phyloP scores from a whole-genome alignment of 202 grass and related monocot genomes.

The Schoenoplectus tabernaemontani region DNA sequence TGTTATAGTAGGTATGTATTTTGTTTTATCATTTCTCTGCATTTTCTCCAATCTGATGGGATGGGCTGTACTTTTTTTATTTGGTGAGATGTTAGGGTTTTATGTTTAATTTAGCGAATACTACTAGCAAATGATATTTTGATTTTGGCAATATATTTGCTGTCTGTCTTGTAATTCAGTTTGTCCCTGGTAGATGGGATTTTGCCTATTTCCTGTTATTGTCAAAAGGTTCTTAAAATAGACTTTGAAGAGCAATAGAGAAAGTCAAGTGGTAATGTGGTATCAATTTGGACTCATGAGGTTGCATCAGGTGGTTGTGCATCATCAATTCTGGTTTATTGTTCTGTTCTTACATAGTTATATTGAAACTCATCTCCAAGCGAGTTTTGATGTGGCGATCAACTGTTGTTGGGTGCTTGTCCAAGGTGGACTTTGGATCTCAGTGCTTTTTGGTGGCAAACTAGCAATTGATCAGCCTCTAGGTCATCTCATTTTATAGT shows the following conservation, averaged over 20 bases:
- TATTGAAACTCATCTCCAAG: no score
- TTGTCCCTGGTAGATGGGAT: not conserved
- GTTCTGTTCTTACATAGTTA: no score
- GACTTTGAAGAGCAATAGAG: not conserved
- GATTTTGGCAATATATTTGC: not conserved
- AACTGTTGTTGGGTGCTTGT: not conserved
- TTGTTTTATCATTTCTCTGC: not conserved
- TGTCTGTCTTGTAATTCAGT: not conserved
- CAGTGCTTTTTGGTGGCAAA: not conserved
- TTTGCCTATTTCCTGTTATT: not conserved
- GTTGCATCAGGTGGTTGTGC: not conserved
- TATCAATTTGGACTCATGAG: not conserved
- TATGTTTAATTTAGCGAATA: slow-evolving; percentile 7
- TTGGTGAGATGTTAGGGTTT: not conserved
- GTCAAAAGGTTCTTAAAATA: not conserved
- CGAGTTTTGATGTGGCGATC: not conserved
- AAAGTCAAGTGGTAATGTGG: not conserved
- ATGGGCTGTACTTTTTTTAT: slow-evolving; percentile 1
- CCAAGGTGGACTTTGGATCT: not conserved
- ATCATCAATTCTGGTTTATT: not conserved
- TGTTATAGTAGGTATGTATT: slow-evolving; percentile 4
- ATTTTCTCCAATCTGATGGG: not conserved
- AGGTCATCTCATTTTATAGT: not conserved
- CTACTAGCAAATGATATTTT: not conserved
- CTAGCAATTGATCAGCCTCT: not conserved